Base-by-base conservation (phyloP, 805 yeast genomes). In the Starmera dryadoides region DNA sequence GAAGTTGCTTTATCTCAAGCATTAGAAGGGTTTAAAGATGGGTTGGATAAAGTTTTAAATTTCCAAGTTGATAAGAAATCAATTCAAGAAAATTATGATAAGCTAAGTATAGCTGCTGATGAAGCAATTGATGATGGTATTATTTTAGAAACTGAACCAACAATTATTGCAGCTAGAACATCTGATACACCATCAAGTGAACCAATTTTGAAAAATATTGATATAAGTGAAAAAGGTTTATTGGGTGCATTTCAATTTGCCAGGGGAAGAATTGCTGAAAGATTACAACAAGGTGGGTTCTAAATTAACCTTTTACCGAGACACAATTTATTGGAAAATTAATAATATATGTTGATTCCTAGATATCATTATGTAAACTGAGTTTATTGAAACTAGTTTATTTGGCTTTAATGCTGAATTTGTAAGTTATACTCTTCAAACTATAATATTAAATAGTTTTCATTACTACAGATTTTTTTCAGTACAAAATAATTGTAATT, bases 41-140 rank as follows among this genome's bases (percentile, higher is more conserved):
- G 95, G 11, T 66, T 93, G 45, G 91, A 83, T 49, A 77, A 86
- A 42, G 72, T 89, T 36, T 68, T 89, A 44, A 77, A 73, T 49
- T 71, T 67, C 48, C 73, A 66, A 45, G 67, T 89, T 45, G 98
- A 93, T 62, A 86, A 80, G 59, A 72, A 79, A 48, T 75, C 89
- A 3, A 66, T 91, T 34, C 74, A 80, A 52, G 95, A 86, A 47
- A 77, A 81, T 58, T 93, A 82, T 58, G 98, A 93, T 62, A 71
- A 86, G 69, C 82, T 88, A 30, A 70, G 86, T 33, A 72, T 93
- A 59, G 86, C 94, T 4, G 75, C 89, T 33, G 98, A 93, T 60
- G 98, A 93, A 63, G 74, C 94, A 9, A 70, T 93, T 36, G 98
- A 93, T 58, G 95, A 89, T 57, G 98, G 98, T 31, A 78, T 93